Conservation (phyloP, 495 filamentous ascomycete genomes). For the Baudoinia panamericana region DNA sequence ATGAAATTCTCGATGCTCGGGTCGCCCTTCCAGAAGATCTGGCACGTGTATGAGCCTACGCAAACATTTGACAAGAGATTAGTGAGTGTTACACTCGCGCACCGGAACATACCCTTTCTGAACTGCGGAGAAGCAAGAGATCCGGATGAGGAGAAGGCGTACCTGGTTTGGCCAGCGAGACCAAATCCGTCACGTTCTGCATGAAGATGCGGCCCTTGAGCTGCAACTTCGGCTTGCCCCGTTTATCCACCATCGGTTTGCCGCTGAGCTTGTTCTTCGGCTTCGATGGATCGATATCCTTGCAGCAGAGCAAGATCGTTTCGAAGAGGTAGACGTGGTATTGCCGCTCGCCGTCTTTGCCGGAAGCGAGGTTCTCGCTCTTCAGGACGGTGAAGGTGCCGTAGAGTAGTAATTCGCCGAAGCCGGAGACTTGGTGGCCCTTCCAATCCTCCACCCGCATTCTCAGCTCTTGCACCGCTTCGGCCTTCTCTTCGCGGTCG, state of each 20-base stretch:
- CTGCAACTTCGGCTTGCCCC: slow-evolving; percentile 64
- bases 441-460: slow-evolving; percentile 96
- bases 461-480: slow-evolving; percentile 68
- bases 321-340: slow-evolving; percentile 98
- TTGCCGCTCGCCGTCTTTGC: slow-evolving; percentile 40
- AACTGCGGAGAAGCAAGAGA: not conserved
- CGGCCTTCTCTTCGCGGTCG: slow-evolving; percentile 64
- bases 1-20: slow-evolving; percentile 92
- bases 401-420: slow-evolving; percentile 76
- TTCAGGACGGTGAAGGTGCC: slow-evolving; percentile 93
- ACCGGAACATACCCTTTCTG: slow-evolving; percentile 9
- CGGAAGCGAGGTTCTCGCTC: slow-evolving; percentile 51
- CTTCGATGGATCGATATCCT: slow-evolving; percentile 81
- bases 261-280: slow-evolving; percentile 58
- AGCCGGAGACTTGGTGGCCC: slow-evolving; percentile 73
- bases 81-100: slow-evolving; percentile 1
- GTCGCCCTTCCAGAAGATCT: slow-evolving; percentile 98
- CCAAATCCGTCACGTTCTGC: slow-evolving; percentile 93
- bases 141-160: slow-evolving; percentile 22
- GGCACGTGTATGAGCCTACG: slow-evolving; percentile 76
- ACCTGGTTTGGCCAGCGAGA: slow-evolving; percentile 75
- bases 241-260: slow-evolving; percentile 58
- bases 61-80: not conserved
- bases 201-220: slow-evolving; percentile 97
- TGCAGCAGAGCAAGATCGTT: slow-evolving; percentile 91